These are phyloP conservation scores for Salix suchowensis DNA, from an alignment of 345 rosid genomes.

Conservation along the genomic window DNA sequence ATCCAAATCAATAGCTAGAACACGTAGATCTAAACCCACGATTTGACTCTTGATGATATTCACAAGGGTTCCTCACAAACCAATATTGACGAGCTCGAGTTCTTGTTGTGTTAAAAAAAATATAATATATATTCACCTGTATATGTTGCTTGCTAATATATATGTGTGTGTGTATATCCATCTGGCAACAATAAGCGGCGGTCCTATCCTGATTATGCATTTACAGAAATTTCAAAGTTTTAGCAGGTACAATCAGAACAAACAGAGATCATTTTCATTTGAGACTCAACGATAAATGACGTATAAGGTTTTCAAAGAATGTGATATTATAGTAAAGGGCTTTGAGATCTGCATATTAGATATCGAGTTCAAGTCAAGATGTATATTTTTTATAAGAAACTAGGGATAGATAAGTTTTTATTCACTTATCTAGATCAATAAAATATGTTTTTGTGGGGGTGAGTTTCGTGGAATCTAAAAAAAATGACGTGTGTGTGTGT, in stretches of 20 bases:
- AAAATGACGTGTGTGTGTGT: no score
- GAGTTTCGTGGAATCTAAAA: background rate
- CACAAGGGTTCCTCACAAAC: background rate
- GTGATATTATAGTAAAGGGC: fast-evolving
- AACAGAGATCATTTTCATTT: background rate
- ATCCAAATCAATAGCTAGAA: no score
- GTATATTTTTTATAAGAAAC: no score
- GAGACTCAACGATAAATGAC: background rate
- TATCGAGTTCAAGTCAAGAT: no score
- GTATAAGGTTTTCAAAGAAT: background rate
- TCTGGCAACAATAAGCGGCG: no score
- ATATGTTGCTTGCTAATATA: background rate
- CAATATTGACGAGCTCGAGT: background rate
- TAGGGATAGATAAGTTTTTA: no score
- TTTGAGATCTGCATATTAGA: no score
- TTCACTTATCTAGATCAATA: fast-evolving
- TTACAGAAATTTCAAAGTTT: background rate
- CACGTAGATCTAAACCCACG: background rate
- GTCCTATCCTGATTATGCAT: background rate
- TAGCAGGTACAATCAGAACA: background rate
- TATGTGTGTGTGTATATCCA: background rate
- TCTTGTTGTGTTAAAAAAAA: background rate
- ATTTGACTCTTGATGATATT: background rate
- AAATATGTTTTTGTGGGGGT: fast-evolving
- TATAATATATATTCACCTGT: background rate